Base-by-base conservation (phyloP, 1,139 yeast genomes). In the Protomyces arabidopsidicola region DNA sequence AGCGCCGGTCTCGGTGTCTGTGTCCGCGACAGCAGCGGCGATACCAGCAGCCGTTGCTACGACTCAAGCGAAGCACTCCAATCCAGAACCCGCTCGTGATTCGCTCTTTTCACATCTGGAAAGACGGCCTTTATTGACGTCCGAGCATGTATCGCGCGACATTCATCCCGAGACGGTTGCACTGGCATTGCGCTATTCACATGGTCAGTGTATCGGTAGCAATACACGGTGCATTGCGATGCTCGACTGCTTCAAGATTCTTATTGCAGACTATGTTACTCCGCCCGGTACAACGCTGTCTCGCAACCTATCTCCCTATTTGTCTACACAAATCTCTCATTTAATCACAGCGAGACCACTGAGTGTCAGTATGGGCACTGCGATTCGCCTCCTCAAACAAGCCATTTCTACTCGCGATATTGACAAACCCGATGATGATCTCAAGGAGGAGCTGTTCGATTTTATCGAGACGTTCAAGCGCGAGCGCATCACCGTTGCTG, bases 371-470 rank as follows among this genome's bases (percentile, higher is more conserved):
- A 95, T 95, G 98, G 98, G 99, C 61, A 93, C 91, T 76, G 95
- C 98, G 2, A 95, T 95, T 69, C 84, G 98, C 70, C 90, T 97
- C 96, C 80, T 95, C 69, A 95, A 95, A 73, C 98, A 91, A 76
- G 95, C 89, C 73, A 93, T 95, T 65, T 86, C 97, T 0, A 82
- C 83, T 63, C 69, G 76, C 53, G 83, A 88, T 59, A 83, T 88
- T 65, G 95, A 88, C 69, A 79, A 84, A 35, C 78, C 84, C 16
- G 98, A 91, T 68, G 79, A 77, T 18, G 84, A 82, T 53, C 96
- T 97, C 51, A 91, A 90, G 72, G 77, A 75, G n/a, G 76, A 79
- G 42, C 79, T 95, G 65, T 76, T 83, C 67, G 85, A 81, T 53
- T 82, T 83, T 69, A 91, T 95, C 69, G 93, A 89, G 68, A 85